Evolutionary conservation across 371 early-diverging fungal genomes (phyloP).

Genomic region (Paraphysoderma sedebokerense): DNA sequence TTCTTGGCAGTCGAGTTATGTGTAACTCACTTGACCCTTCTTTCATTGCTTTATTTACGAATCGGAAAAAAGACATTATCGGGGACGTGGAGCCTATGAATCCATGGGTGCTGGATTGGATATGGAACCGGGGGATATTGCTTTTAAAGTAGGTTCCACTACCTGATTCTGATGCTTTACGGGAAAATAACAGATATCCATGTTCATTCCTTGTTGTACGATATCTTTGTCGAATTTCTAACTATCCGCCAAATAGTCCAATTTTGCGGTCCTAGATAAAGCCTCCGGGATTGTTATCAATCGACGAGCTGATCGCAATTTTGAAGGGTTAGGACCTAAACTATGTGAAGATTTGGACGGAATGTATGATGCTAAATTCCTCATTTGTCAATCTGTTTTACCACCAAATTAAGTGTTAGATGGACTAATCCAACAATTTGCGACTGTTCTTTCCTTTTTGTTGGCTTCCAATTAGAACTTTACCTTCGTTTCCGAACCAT

Average conservation of each 20-base stretch:
- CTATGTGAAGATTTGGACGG: constrained; percentile 22
- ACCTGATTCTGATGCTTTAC: too few relatives aligned
- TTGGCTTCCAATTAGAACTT: too few relatives aligned
- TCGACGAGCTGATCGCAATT: constrained; percentile 30
- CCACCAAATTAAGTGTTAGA: not conserved
- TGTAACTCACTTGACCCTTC: constrained; percentile 6
- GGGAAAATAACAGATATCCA: too few relatives aligned
- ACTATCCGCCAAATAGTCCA: too few relatives aligned
- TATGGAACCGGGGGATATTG: constrained; percentile 34
- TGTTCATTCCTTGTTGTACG: too few relatives aligned
- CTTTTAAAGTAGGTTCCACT: constrained; percentile 28
- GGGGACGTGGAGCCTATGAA: constrained; percentile 36
- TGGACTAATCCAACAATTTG: too few relatives aligned
- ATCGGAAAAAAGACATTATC: constrained; percentile 17
- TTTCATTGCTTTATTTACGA: not conserved
- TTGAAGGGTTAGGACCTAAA: constrained; percentile 22
- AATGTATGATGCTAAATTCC: constrained; percentile 17
- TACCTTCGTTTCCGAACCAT: constrained; percentile 19
- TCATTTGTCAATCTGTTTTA: too few relatives aligned
- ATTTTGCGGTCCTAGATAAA: constrained; percentile 27
- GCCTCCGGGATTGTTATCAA: constrained; percentile 16
- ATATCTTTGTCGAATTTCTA: too few relatives aligned
- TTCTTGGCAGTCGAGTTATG: too few relatives aligned
- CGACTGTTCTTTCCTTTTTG: too few relatives aligned
- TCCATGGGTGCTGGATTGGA: constrained; percentile 32